Evolutionary conservation across 2,329 filamentous ascomycete genomes (phyloP).

Genomic region (Paraphaeosphaeria sporulosa): DNA sequence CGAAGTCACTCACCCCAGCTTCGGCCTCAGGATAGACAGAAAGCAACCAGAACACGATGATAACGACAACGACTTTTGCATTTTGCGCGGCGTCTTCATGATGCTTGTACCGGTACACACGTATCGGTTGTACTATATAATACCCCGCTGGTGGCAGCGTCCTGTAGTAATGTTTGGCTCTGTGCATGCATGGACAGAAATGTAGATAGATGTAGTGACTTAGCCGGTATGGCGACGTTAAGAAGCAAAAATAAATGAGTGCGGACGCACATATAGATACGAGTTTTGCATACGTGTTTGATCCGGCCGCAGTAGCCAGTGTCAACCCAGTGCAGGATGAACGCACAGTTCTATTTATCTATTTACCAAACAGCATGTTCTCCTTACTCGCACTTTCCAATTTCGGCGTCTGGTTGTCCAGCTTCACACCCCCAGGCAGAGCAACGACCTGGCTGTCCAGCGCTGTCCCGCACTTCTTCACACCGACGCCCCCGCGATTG

Average conservation of each 20-base stretch:
- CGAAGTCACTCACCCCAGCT: conserved; percentile 8
- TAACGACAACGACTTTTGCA: not conserved
- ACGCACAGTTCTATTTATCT: not conserved
- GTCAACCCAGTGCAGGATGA: not conserved
- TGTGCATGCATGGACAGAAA: not conserved
- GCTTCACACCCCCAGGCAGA: conserved; percentile 52
- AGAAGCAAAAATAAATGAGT: not conserved
- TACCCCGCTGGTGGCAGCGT: not conserved
- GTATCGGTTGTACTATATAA: conserved; percentile 4
- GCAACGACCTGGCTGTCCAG: conserved; percentile 57
- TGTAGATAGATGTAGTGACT: not conserved
- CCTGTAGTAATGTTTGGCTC: not conserved
- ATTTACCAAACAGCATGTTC: not conserved
- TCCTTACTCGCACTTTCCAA: not conserved
- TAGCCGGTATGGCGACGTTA: not conserved
- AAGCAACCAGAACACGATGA: not conserved
- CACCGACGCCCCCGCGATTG: conserved; percentile 28
- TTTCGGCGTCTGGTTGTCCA: conserved; percentile 14
- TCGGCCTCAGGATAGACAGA: not conserved
- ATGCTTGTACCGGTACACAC: not conserved
- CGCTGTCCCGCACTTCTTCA: conserved; percentile 47
- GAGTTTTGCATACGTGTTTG: too few relatives aligned
- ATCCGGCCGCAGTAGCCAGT: not conserved
- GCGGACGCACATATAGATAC: not conserved
- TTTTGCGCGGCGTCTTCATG: not conserved